Evolutionary conservation across 768 basidiomycete genomes (phyloP).

Genomic region (Kwoniella sp.): DNA sequence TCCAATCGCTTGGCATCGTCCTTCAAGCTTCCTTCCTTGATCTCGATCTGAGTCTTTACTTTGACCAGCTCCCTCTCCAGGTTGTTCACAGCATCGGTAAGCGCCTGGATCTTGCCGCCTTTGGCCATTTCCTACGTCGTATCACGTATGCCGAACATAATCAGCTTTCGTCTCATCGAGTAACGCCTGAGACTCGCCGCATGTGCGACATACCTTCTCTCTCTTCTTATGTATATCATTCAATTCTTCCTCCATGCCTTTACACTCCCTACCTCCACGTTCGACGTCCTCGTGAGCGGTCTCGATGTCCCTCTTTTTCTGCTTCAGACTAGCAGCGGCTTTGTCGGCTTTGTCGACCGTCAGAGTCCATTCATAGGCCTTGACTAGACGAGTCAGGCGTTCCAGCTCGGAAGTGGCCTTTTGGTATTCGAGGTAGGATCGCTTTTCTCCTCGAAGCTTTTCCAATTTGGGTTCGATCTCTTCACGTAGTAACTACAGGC

Average conservation of each 20-base stretch:
- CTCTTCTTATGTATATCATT: conserved; percentile 71
- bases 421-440: conserved; percentile 84
- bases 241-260: conserved; percentile 66
- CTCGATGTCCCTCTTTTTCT: conserved; percentile 44
- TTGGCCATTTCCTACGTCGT: conserved; percentile 80
- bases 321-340: conserved; percentile 38
- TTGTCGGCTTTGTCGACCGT: conserved; percentile 54
- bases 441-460: conserved; percentile 84
- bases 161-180: conserved; percentile 4
- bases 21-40: conserved; percentile 71
- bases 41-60: conserved; percentile 79
- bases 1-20: conserved; percentile 73
- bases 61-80: conserved; percentile 80
- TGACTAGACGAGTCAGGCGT: conserved; percentile 73
- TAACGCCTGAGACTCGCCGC: background rate
- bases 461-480: conserved; percentile 95
- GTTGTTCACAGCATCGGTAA: conserved; percentile 77
- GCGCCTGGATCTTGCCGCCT: conserved; percentile 84
- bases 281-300: conserved; percentile 46
- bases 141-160: no score
- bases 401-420: conserved; percentile 87
- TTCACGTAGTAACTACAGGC: conserved; percentile 66
- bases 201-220: conserved; percentile 60
- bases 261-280: conserved; percentile 61
- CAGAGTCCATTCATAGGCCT: conserved; percentile 82